These are phyloP conservation scores for Coniochaeta hoffmannii DNA, from an alignment of 2,329 filamentous ascomycete genomes.

Conservation along the genomic window DNA sequence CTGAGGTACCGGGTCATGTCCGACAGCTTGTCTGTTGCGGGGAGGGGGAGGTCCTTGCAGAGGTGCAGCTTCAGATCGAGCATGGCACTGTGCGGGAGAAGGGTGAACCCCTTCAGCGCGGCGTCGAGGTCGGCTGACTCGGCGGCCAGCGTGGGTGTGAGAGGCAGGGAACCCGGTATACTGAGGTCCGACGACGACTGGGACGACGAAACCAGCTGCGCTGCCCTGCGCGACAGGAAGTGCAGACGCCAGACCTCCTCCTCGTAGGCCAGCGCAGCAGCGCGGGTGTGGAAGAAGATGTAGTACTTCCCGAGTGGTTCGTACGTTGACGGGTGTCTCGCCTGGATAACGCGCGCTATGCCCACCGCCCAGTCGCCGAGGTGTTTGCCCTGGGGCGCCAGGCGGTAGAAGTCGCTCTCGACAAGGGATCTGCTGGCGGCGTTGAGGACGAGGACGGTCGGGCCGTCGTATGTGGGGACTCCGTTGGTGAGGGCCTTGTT, in stretches of 20 bases:
- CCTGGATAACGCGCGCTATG: conserved; percentile 53
- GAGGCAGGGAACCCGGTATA: conserved; percentile 23
- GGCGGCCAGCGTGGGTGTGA: conserved; percentile 18
- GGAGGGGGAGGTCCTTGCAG: conserved; percentile 2
- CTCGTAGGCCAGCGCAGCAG: conserved; percentile 56
- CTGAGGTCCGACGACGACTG: conserved; percentile 17
- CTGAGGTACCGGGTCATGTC: conserved; percentile 4
- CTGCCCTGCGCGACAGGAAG: conserved; percentile 11
- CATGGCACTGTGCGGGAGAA: conserved; percentile 28
- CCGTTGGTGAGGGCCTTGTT: not conserved
- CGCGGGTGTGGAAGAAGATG: conserved; percentile 55
- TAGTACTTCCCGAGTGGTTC: conserved; percentile 59
- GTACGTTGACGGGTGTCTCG: conserved; percentile 55
- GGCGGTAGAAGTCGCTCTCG: conserved; percentile 63
- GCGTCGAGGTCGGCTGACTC: conserved; percentile 24
- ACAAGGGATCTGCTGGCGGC: conserved; percentile 52
- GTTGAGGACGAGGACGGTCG: conserved; percentile 43
- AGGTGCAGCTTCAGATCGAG: conserved; percentile 8
- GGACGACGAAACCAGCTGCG: conserved; percentile 5
- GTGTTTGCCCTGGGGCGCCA: conserved; percentile 54
- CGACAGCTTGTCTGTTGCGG: conserved; percentile 11
- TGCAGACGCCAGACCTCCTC: conserved; percentile 45
- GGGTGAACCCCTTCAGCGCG: conserved; percentile 11
- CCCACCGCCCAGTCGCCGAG: conserved; percentile 61
- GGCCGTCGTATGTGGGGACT: not conserved